These are phyloP conservation scores for Pisolithus albus DNA, from an alignment of 768 basidiomycete genomes.

Conservation along the genomic window DNA sequence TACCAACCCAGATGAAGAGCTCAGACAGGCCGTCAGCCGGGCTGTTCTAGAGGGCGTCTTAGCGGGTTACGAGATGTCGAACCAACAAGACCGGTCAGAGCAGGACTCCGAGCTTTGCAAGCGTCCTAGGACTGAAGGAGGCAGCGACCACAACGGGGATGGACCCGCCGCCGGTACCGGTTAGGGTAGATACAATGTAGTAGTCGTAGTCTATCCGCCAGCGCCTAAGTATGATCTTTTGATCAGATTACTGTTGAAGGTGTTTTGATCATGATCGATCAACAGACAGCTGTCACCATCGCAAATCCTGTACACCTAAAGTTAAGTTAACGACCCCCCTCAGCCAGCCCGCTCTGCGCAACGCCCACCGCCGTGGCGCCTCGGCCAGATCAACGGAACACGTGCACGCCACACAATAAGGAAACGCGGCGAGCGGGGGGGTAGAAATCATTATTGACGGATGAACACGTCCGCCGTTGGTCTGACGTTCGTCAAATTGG, in stretches of 20 bases:
- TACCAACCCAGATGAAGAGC: constrained; percentile 58
- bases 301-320: constrained; percentile 9
- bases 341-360: not conserved
- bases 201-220: constrained; percentile 8
- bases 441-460: too few relatives aligned
- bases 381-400: too few relatives aligned
- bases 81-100: constrained; percentile 7
- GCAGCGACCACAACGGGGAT: not conserved
- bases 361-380: too few relatives aligned
- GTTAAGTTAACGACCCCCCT: constrained; percentile 9
- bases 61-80: constrained; percentile 51
- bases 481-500: constrained; percentile 17
- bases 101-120: constrained; percentile 3
- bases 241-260: constrained; percentile 10
- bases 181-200: not conserved
- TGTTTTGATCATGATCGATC: constrained; percentile 32
- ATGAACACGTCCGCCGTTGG: not conserved
- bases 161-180: not conserved
- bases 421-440: too few relatives aligned
- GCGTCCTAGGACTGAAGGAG: not conserved
- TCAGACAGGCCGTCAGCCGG: constrained; percentile 51
- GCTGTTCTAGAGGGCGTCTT: constrained; percentile 63
- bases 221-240: constrained; percentile 2
- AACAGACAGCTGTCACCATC: constrained; percentile 14
- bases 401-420: too few relatives aligned